phyloP scores from a whole-genome alignment of 345 rosid species.

The Salix udensis region DNA sequence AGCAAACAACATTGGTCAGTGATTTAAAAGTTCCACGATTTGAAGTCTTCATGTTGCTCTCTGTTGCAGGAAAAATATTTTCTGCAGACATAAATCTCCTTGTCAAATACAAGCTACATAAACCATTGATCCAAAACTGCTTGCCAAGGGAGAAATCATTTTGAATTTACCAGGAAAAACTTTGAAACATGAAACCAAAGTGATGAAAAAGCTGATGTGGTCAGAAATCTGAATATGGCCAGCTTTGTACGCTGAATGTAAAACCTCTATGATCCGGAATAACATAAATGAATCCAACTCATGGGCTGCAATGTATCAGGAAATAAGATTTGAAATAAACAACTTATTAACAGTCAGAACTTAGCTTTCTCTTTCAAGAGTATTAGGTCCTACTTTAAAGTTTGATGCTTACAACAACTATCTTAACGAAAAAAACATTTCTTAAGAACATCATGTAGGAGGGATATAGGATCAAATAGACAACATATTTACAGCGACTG shows the following conservation, averaged over 20 bases:
- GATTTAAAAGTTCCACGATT: constrained; percentile 42
- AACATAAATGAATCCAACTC: constrained; percentile 55
- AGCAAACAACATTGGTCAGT: constrained; percentile 43
- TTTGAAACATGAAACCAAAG: constrained; percentile 53
- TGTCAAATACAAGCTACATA: constrained; percentile 10
- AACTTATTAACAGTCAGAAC: background rate
- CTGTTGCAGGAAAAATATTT: constrained; percentile 21
- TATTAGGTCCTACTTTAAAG: background rate
- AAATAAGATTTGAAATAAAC: background rate
- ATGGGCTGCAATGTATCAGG: constrained; percentile 43
- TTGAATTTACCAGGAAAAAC: constrained; percentile 51
- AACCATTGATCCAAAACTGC: background rate
- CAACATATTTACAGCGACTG: no score
- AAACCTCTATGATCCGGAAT: constrained; percentile 52
- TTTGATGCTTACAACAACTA: background rate
- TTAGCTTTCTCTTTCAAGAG: background rate
- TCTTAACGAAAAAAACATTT: background rate
- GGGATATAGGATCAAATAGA: background rate
- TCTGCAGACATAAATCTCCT: constrained; percentile 39
- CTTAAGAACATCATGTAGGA: background rate
- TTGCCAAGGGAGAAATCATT: constrained; percentile 10
- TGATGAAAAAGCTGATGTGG: constrained; percentile 61
- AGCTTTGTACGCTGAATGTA: constrained; percentile 55
- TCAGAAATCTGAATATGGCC: constrained; percentile 66
- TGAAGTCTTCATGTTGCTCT: constrained; percentile 27